phyloP scores from a whole-genome alignment of 331 rosid genomes.

The Pyracantha coccinea region DNA sequence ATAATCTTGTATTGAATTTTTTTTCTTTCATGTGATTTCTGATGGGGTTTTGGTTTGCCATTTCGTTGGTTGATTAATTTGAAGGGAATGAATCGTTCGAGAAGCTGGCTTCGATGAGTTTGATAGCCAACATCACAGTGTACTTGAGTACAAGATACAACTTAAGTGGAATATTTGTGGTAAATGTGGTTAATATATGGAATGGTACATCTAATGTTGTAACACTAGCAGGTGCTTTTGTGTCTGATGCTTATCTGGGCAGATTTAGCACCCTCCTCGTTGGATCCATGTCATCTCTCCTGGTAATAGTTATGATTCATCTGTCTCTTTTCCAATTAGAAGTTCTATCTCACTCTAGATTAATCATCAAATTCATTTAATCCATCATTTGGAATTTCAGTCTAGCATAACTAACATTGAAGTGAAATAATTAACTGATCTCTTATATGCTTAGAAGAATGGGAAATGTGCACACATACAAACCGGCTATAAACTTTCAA shows the following conservation, averaged over 20 bases:
- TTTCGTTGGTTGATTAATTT: not conserved
- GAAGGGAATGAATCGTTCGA: constrained; percentile 74
- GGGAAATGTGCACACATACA: not conserved
- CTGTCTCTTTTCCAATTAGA: not conserved
- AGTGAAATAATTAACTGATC: not conserved
- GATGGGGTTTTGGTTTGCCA: not conserved
- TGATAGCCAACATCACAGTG: constrained; percentile 52
- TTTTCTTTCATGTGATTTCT: not conserved
- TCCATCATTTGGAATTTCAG: not conserved
- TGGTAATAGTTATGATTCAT: constrained; percentile 43
- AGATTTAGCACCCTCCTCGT: constrained; percentile 58
- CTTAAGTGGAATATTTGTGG: constrained; percentile 42
- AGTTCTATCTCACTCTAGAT: not conserved
- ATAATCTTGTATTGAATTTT: not conserved
- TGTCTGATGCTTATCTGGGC: constrained; percentile 73
- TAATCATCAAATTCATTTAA: not conserved
- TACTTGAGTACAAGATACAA: constrained; percentile 47
- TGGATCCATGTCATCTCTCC: constrained; percentile 52
- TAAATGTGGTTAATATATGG: constrained; percentile 64
- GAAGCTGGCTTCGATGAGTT: constrained; percentile 86
- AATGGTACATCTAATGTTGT: constrained; percentile 58
- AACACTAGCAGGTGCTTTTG: constrained; percentile 59
- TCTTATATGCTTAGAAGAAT: not conserved
- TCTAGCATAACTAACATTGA: too few relatives aligned
- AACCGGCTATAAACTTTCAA: too few relatives aligned